Conservation (phyloP, 2,329 filamentous ascomycete species). For the Fusarium aywerte region DNA sequence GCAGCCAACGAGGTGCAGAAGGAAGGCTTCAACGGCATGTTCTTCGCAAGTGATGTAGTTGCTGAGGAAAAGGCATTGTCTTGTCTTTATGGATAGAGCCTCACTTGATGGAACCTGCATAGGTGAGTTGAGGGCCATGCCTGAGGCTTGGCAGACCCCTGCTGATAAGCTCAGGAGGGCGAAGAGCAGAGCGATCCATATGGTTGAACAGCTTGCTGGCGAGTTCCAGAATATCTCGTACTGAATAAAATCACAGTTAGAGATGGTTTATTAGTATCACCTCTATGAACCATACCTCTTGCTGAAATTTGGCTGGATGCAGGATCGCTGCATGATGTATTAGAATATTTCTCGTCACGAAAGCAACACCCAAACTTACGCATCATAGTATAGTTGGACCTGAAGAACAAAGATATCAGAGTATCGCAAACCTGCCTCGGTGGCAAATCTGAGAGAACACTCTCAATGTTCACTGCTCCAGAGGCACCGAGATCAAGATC, state of each 20-base stretch:
- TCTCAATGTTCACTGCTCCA: not conserved
- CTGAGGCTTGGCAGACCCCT: conserved; percentile 47
- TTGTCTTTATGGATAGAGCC: conserved; percentile 46
- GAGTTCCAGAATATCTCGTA: conserved; percentile 58
- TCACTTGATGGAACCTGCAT: conserved; percentile 29
- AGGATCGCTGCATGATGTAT: conserved; percentile 34
- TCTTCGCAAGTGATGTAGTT: conserved; percentile 56
- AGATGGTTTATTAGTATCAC: no score
- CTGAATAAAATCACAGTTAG: conserved; percentile 20
- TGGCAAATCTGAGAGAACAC: conserved; percentile 40
- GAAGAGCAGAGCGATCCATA: conserved; percentile 60
- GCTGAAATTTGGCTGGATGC: conserved; percentile 46
- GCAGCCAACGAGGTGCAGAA: conserved; percentile 55
- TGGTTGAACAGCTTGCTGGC: conserved; percentile 41
- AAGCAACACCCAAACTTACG: conserved; percentile 20
- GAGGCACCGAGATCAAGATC: not conserved
- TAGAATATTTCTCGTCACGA: rapidly evolving
- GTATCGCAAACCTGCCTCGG: conserved; percentile 45
- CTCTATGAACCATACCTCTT: conserved; percentile 27
- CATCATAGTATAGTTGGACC: conserved; percentile 40
- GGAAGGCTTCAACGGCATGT: conserved; percentile 57
- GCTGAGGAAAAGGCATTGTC: conserved; percentile 57
- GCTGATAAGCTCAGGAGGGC: conserved; percentile 55
- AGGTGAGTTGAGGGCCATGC: conserved; percentile 28
- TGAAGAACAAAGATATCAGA: conserved; percentile 49